phyloP scores from a whole-genome alignment of 2,329 filamentous ascomycete species.

The Epichloe sibirici region DNA sequence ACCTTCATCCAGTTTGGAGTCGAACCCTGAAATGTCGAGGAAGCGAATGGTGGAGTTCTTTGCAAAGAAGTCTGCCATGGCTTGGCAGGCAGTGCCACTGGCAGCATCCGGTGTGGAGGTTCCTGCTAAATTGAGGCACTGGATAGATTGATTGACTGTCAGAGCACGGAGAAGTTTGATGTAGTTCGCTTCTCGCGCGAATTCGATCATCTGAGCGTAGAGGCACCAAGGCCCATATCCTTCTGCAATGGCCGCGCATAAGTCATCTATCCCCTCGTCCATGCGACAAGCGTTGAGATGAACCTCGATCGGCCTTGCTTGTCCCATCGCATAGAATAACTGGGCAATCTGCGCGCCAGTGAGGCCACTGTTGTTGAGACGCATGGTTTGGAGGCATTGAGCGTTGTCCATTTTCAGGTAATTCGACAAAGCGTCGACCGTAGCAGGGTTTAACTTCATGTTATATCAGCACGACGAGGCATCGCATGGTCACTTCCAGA shows the following conservation, averaged over 20 bases:
- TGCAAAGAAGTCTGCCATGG: slow-evolving; percentile 38
- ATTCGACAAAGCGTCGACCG: slow-evolving; percentile 31
- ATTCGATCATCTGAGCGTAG: slow-evolving; percentile 46
- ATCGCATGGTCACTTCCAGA: slow-evolving; percentile 3
- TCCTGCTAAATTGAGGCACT: slow-evolving; percentile 41
- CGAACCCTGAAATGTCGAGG: slow-evolving; percentile 44
- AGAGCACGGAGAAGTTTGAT: slow-evolving; percentile 37
- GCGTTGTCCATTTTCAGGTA: slow-evolving; percentile 32
- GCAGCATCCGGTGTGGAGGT: slow-evolving; percentile 36
- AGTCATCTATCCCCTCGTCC: slow-evolving; percentile 37
- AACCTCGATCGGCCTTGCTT: slow-evolving; percentile 33
- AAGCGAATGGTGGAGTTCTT: slow-evolving; percentile 38
- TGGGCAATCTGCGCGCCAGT: slow-evolving; percentile 36
- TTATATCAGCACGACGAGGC: neutral
- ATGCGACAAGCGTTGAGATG: slow-evolving; percentile 40
- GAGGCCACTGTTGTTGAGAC: slow-evolving; percentile 40
- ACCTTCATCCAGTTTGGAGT: slow-evolving; percentile 44
- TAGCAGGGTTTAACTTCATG: slow-evolving; percentile 35
- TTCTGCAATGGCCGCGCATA: slow-evolving; percentile 34
- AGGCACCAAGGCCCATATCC: slow-evolving; percentile 37
- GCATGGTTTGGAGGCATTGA: slow-evolving; percentile 29
- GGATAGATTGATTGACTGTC: slow-evolving; percentile 35
- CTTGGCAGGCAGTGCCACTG: slow-evolving; percentile 33
- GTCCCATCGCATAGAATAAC: slow-evolving; percentile 38
- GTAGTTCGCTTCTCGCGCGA: slow-evolving; percentile 38